Evolutionary conservation across 2,329 filamentous ascomycete genomes (phyloP), one percentile per base, ranked within the genome.

Genomic region (Metarhizium robertsii): DNA sequence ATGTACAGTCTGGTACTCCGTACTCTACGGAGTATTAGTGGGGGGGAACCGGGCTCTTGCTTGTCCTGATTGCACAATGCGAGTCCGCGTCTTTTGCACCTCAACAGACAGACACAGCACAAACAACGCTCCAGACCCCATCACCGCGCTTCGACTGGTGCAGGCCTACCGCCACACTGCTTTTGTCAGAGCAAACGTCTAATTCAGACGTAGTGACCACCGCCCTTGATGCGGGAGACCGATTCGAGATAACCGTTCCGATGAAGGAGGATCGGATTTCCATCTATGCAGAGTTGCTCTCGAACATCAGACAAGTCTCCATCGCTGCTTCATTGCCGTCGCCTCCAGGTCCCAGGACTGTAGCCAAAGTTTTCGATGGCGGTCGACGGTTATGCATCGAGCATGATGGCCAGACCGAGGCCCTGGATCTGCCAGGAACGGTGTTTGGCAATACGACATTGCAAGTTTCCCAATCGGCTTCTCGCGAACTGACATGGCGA

Each of bases 261-360:
- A 53, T 20, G 10, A 43, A 55, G 30, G 30, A 13, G 7, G 30
- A 14, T 6, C 46, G 60, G n/a, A 61, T 72, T 20, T 62, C 68
- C 2, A 73, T 87, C 25, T 86, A 87, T 64, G 83, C 84, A 5
- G 85, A 88, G 69, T 74, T 86, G 1, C 75, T 87, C 2, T 72
- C 78, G 32, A 85, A 86, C 57, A 84, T 88, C 60, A 75, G 79
- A 46, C 83, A 86, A 64, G 74, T 87, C 43, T 85, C 83, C 4
- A 69, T 86, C 25, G 78, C 76, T 52, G 80, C 76, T 6, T 74
- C 75, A 3, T 69, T 86, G 1, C 69, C 73, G 2, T 73, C 75
- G 13, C 68, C 73, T 4, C 67, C 67, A 49, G 71, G 74, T 53
- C 56, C 68, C 29, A 69, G 69, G n/a, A 81, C 77, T 20, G 65